Conservation (phyloP, 176 grass and related monocot species). For the Cocos nucifera region DNA sequence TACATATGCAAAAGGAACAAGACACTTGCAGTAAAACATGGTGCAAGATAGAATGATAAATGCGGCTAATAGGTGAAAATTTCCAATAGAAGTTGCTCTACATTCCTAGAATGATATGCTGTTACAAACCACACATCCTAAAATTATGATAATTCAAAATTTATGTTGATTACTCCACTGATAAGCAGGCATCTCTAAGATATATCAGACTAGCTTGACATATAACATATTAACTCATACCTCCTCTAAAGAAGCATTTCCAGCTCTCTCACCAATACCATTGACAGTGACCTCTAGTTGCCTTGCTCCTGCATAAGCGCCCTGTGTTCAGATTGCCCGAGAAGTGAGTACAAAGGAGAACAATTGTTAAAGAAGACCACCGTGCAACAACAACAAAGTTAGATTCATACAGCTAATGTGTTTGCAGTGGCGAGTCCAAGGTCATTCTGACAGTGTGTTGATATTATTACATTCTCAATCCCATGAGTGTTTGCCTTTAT, state of each 20-base stretch:
- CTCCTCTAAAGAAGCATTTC: constrained; percentile 99
- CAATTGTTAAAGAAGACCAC: background rate
- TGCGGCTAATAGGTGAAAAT: no score
- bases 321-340: constrained; percentile 47
- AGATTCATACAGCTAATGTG: constrained; percentile 60
- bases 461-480: constrained; percentile 86
- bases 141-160: no score
- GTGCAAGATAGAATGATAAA: no score
- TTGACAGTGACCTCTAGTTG: constrained; percentile 97
- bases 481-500: constrained; percentile 87
- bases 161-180: no score
- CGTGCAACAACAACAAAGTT: constrained; percentile 10
- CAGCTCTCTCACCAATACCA: constrained; percentile 95
- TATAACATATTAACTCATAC: constrained; percentile 22
- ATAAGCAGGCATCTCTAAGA: no score
- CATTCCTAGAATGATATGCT: no score
- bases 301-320: constrained; percentile 69
- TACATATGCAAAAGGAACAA: no score
- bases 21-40: no score
- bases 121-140: no score
- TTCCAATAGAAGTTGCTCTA: no score
- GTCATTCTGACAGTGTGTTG: constrained; percentile 97
- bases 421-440: constrained; percentile 94
- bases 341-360: constrained; percentile 26
- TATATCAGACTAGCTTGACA: background rate